Percentiles rank a stretch among this genome's conserved stretches.
These are phyloP conservation scores for Ogataea parapolymorpha DNA, from an alignment of 805 yeast genomes.

Conservation along the genomic window DNA sequence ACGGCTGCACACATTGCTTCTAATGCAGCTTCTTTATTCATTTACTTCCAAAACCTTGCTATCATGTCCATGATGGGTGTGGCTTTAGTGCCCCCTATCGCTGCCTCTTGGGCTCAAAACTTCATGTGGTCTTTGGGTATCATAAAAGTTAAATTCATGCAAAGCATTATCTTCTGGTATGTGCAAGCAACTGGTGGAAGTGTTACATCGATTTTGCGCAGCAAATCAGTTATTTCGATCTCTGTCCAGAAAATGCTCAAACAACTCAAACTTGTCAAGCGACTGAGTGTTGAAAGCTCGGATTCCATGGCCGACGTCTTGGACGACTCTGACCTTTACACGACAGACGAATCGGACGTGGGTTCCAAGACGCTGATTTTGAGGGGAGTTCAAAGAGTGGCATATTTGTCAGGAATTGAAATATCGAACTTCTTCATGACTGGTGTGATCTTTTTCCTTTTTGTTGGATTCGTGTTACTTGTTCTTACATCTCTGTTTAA, in stretches of 20 bases:
- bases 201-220: conserved; percentile 69
- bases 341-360: conserved; percentile 66
- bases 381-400: conserved; percentile 90
- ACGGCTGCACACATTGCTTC: conserved; percentile 98
- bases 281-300: conserved; percentile 39
- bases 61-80: conserved; percentile 96
- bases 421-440: conserved; percentile 84
- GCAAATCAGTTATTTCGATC: conserved; percentile 65
- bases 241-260: conserved; percentile 65
- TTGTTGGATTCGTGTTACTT: conserved; percentile 63
- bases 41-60: conserved; percentile 91
- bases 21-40: conserved; percentile 85
- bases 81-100: conserved; percentile 88
- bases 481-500: conserved; percentile 60
- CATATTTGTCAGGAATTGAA: conserved; percentile 81
- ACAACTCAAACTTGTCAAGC: conserved; percentile 27
- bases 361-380: conserved; percentile 72
- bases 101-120: conserved; percentile 97
- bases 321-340: conserved; percentile 51
- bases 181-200: conserved; percentile 92
- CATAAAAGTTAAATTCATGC: conserved; percentile 73
- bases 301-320: conserved; percentile 43
- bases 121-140: conserved; percentile 96
- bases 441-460: conserved; percentile 76
- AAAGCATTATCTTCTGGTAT: conserved; percentile 85